Evolutionary conservation across 1,284 basidiomycete species (phyloP), one percentile per base, ranked within the genome.

Genomic region (Trichosporon asahii): DNA sequence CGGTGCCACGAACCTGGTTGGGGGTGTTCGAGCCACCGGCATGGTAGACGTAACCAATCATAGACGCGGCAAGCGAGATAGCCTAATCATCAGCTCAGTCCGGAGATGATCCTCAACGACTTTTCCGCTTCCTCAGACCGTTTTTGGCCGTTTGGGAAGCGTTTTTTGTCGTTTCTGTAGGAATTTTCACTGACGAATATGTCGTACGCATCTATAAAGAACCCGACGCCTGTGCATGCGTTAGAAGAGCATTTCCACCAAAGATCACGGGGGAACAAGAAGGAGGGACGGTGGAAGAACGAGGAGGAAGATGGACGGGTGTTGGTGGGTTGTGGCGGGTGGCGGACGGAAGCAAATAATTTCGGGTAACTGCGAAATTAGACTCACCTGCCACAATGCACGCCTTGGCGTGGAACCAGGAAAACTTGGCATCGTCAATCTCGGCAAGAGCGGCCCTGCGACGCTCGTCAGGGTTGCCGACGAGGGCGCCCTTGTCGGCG

Each of bases 1-100:
- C 5, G 6, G 40, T n/a, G 40, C 40, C 40, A 44, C 40, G 4
- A n/a, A 44, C 40, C 40, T 92, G 89, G 76, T 88, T 87, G 44
- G 84, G 71, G 60, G 85, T 87, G 69, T 76, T 80, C 31, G 80
- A 73, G 9, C 82, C 76, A 72, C 82, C 72, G 70, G 74, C 69
- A 69, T 89, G 89, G 78, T 93, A 93, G 64, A 92, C 88, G 76
- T 88, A 90, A 18, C 90, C 90, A 60, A 94, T 83, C 91, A 93
- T 93, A 0, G 85, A 84, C 0, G 90, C 88, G 0, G 88, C 91
- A 61, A 93, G 89, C 76, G 89, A 92, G 83, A 94, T 85, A 11
- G 64, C 64, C 35, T 37, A 12, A 14, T 8, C 14, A 12, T 37
- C 14, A 37, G 35, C 35, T 3, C 7, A 12, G 11, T 12, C 14